Conservation (phyloP, 768 basidiomycete genomes). For the Guyanaporus albipodus region DNA sequence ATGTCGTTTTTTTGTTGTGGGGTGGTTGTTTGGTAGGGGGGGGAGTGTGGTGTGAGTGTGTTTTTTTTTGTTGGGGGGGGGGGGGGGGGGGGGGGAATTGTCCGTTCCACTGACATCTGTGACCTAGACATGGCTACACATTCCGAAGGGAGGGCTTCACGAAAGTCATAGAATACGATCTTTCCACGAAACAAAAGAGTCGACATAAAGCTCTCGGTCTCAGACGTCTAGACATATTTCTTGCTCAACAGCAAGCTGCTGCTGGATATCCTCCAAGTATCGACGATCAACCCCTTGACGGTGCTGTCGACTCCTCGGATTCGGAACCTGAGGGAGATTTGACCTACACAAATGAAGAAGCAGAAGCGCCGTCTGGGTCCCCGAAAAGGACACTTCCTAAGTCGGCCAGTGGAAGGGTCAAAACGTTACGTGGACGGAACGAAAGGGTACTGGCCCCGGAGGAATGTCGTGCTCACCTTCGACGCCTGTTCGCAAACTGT, state of each 20-base stretch:
- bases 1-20: no score
- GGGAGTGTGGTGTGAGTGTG: no score
- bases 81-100: conserved; percentile 42
- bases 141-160: conserved; percentile 92
- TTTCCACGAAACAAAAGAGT: conserved; percentile 73
- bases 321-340: conserved; percentile 46
- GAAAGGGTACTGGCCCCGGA: conserved; percentile 89
- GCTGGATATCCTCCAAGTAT: conserved; percentile 24
- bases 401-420: conserved; percentile 73
- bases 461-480: conserved; percentile 92
- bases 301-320: conserved; percentile 49
- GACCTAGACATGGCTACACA: conserved; percentile 68
- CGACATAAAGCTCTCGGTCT: conserved; percentile 48
- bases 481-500: conserved; percentile 84
- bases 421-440: conserved; percentile 73
- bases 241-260: conserved; percentile 36
- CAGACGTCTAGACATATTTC: conserved; percentile 75
- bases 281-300: conserved; percentile 31
- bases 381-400: conserved; percentile 47
- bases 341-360: conserved; percentile 50
- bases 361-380: conserved; percentile 32
- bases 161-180: conserved; percentile 92
- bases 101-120: conserved; percentile 5
- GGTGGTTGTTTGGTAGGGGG: no score
- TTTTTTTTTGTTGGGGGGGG: no score